Percentiles rank a stretch among this genome's conserved stretches.
phyloP scores from a whole-genome alignment of 2,329 filamentous ascomycete genomes.

The Colletotrichum caudatum region DNA sequence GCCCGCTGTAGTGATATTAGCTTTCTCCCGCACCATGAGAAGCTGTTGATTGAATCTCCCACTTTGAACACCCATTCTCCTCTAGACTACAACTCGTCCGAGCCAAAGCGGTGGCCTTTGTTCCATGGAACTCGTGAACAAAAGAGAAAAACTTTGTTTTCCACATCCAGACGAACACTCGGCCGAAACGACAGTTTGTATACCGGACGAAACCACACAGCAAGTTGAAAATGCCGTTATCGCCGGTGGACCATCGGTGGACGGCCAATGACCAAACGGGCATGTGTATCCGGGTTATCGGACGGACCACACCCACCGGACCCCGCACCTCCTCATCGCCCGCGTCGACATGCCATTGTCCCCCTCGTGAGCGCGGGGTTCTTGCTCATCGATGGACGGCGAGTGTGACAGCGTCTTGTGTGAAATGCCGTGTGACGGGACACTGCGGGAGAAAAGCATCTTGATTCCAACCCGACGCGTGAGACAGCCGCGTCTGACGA shows the following conservation, averaged over 20 bases:
- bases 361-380: background rate
- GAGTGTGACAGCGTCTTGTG: background rate
- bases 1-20: background rate
- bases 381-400: background rate
- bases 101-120: no score
- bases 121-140: background rate
- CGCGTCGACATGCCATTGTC: slow-evolving; percentile 2
- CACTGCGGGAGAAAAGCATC: background rate
- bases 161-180: background rate
- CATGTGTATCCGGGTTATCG: slow-evolving; percentile 15
- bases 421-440: background rate
- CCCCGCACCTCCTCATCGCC: slow-evolving; percentile 12
- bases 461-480: background rate
- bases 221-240: background rate
- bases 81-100: no score
- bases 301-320: slow-evolving; percentile 6
- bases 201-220: background rate
- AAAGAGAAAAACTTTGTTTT: background rate
- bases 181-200: background rate
- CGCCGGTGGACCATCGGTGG: background rate
- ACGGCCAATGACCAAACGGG: slow-evolving; percentile 7
- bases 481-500: background rate
- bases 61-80: background rate
- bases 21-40: background rate
- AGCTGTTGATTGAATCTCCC: background rate